A percentile compares a stretch with the other conserved stretches of the same genome.
phyloP scores from a whole-genome alignment of 805 yeast genomes.

The Starmerella stigmatis region DNA sequence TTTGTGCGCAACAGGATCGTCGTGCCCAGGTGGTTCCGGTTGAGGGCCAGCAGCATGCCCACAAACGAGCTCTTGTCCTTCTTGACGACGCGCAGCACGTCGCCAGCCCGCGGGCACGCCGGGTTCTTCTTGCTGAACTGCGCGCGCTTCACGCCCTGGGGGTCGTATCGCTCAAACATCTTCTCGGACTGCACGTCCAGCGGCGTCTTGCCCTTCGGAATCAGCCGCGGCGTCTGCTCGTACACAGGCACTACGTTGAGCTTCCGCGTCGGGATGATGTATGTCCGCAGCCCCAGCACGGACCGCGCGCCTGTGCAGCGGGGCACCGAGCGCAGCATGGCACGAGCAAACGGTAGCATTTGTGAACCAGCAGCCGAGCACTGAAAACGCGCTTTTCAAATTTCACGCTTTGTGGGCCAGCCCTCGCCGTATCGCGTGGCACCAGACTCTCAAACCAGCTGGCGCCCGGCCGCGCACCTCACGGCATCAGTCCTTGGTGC shows the following conservation, averaged over 20 bases:
- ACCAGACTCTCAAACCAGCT: no score
- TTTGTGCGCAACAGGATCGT: constrained; percentile 75
- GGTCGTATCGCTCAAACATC: constrained; percentile 53
- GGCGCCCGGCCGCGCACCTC: no score
- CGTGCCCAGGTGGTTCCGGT: constrained; percentile 60
- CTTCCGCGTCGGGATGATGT: constrained; percentile 37
- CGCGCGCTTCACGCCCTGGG: constrained; percentile 54
- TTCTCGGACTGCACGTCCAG: constrained; percentile 41
- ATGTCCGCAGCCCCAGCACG: constrained; percentile 14
- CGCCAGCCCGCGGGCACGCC: constrained; percentile 63
- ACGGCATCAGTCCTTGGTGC: no score
- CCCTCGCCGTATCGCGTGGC: not conserved
- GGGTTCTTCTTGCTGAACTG: constrained; percentile 40
- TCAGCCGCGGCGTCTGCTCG: constrained; percentile 28
- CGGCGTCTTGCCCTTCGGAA: constrained; percentile 29
- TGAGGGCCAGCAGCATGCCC: constrained; percentile 72
- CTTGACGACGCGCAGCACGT: constrained; percentile 65
- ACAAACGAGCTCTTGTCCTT: constrained; percentile 48
- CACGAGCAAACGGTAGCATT: constrained; percentile 3
- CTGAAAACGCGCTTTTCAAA: not conserved
- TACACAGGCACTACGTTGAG: constrained; percentile 30
- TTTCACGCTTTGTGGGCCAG: not conserved
- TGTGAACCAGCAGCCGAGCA: not conserved
- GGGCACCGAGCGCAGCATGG: not conserved
- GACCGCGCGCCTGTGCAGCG: not conserved